These are phyloP conservation scores for Erodium moschatum DNA, from an alignment of 441 rosid genomes.

Conservation along the genomic window DNA sequence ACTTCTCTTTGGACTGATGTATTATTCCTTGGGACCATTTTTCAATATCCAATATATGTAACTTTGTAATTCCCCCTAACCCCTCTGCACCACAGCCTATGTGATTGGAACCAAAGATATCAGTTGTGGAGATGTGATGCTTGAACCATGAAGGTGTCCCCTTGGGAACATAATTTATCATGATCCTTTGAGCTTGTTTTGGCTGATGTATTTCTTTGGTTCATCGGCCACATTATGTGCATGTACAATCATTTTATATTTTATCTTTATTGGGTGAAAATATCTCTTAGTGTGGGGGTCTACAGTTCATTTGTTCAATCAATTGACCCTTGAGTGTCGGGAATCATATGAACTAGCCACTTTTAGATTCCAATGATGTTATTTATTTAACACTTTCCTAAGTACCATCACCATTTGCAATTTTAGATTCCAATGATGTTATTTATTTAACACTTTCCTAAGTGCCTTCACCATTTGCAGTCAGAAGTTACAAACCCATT, in stretches of 20 bases:
- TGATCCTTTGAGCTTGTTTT: neutral
- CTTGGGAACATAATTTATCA: too few species aligned
- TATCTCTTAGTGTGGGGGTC: neutral
- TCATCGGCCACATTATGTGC: neutral
- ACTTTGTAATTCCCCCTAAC: too few species aligned
- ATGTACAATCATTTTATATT: too few species aligned
- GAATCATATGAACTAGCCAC: neutral
- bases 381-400: neutral
- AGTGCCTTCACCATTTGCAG: neutral
- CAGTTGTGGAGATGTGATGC: too few species aligned
- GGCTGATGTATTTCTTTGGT: neutral
- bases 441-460: neutral
- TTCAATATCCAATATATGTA: too few species aligned
- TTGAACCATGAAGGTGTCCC: too few species aligned
- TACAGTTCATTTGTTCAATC: neutral
- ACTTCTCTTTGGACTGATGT: neutral
- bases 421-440: neutral
- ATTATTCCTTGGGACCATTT: too few species aligned
- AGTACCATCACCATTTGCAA: neutral
- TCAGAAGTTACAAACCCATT: too few species aligned
- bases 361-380: neutral
- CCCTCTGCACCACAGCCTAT: too few species aligned
- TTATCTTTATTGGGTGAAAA: too few species aligned
- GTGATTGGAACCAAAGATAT: too few species aligned
- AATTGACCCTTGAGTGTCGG: neutral